Evolutionary conservation across 2,329 filamentous ascomycete genomes (phyloP).

Genomic region (Saccharata proteae): DNA sequence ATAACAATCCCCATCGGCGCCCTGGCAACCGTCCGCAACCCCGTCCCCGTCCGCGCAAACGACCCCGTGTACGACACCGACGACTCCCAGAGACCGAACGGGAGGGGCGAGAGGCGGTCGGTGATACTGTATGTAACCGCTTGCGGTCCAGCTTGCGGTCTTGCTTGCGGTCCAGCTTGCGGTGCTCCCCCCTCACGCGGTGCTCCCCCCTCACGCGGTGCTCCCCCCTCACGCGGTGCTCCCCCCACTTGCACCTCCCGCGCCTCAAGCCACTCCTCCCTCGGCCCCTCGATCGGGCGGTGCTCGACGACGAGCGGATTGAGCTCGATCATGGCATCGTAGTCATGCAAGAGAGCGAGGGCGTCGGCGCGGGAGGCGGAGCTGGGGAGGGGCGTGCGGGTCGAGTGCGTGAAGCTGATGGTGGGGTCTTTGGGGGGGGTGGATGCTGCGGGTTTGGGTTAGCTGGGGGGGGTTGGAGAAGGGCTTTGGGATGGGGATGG

Average conservation of each 20-base stretch:
- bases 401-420: slow-evolving; percentile 1
- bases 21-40: neutral
- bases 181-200: no score
- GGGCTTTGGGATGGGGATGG: no score
- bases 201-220: no score
- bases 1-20: slow-evolving; percentile 5
- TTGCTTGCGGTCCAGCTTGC: no score
- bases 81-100: slow-evolving; percentile 1
- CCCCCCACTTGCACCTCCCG: no score
- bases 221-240: no score
- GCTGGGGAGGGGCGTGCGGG: neutral
- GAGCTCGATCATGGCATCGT: slow-evolving; percentile 3
- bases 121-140: slow-evolving; percentile 3
- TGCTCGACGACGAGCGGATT: slow-evolving; percentile 1
- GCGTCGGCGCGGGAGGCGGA: neutral
- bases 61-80: slow-evolving; percentile 1
- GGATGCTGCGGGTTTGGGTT: no score
- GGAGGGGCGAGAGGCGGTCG: neutral
- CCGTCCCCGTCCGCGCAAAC: slow-evolving; percentile 1
- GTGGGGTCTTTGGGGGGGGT: no score
- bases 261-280: no score
- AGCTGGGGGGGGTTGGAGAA: no score
- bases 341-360: slow-evolving; percentile 4
- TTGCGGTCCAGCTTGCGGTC: no score
- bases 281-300: neutral